Evolutionary conservation across 2,329 filamentous ascomycete species (phyloP).

Genomic region (Colletotrichum australisinense): DNA sequence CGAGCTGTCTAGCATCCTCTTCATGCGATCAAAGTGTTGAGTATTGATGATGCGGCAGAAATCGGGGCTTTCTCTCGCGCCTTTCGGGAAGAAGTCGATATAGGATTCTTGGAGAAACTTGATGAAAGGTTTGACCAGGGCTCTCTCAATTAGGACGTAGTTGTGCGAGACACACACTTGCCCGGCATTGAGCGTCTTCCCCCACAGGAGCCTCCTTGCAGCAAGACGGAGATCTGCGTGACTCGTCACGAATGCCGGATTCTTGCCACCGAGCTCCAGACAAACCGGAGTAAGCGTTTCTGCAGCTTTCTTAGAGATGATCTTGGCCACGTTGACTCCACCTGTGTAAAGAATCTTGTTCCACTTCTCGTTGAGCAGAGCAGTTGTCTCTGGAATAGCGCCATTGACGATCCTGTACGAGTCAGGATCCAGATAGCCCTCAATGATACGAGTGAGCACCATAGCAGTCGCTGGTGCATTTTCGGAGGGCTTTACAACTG

Average conservation of each 20-base stretch:
- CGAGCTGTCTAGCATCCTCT: slow-evolving; percentile 86
- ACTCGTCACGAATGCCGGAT: slow-evolving; percentile 92
- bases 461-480: slow-evolving; percentile 80
- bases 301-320: slow-evolving; percentile 90
- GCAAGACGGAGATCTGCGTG: slow-evolving; percentile 83
- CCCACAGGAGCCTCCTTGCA: slow-evolving; percentile 87
- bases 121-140: slow-evolving; percentile 78
- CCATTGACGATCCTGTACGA: slow-evolving; percentile 87
- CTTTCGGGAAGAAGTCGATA: slow-evolving; percentile 85
- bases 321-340: slow-evolving; percentile 81
- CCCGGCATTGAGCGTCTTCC: slow-evolving; percentile 86
- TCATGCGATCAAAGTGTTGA: slow-evolving; percentile 82
- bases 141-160: slow-evolving; percentile 86
- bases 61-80: slow-evolving; percentile 80
- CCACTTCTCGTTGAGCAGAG: slow-evolving; percentile 88
- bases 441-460: slow-evolving; percentile 82
- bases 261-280: slow-evolving; percentile 90
- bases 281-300: slow-evolving; percentile 87
- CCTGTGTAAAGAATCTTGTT: slow-evolving; percentile 99
- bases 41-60: slow-evolving; percentile 85
- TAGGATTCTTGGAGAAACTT: slow-evolving; percentile 77
- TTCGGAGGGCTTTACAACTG: slow-evolving; percentile 92
- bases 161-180: slow-evolving; percentile 95
- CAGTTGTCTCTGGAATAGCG: slow-evolving; percentile 81
- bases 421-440: slow-evolving; percentile 79